A percentile compares a stretch with the other conserved stretches of the same genome.
Conservation (phyloP, 495 filamentous ascomycete species). For the Penicillium pancosmium region DNA sequence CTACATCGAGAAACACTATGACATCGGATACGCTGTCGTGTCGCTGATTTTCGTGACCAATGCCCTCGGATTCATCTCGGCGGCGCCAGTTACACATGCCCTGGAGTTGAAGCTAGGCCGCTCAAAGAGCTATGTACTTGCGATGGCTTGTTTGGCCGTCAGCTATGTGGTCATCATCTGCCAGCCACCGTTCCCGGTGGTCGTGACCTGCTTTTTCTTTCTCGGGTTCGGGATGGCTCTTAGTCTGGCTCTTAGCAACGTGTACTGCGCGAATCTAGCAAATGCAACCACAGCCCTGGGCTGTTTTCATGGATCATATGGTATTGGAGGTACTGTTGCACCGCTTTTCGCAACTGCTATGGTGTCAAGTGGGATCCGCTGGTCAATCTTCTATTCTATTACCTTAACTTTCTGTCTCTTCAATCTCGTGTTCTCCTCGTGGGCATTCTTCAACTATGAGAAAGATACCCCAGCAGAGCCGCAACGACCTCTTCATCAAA, state of each 20-base stretch:
- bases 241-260: conserved; percentile 71
- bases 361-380: conserved; percentile 36
- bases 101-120: conserved; percentile 61
- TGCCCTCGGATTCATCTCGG: conserved; percentile 74
- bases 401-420: conserved; percentile 42
- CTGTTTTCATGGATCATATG: conserved; percentile 69
- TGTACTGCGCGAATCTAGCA: conserved; percentile 71
- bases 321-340: conserved; percentile 68
- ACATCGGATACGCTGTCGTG: conserved; percentile 72
- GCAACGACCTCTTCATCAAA: conserved; percentile 35
- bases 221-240: conserved; percentile 68
- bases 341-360: conserved; percentile 72
- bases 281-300: conserved; percentile 66
- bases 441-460: conserved; percentile 58
- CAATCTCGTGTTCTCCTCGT: conserved; percentile 52
- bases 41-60: conserved; percentile 81
- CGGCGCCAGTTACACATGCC: conserved; percentile 61
- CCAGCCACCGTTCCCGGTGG: conserved; percentile 67
- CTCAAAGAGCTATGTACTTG: conserved; percentile 60
- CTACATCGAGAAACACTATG: conserved; percentile 71
- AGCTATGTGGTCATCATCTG: conserved; percentile 67
- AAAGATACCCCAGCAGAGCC: conserved; percentile 48
- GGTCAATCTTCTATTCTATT: conserved; percentile 38
- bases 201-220: conserved; percentile 67
- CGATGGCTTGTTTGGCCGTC: conserved; percentile 49